Base-by-base conservation (phyloP, 768 basidiomycete genomes). In the Strobilomyces confusus region DNA sequence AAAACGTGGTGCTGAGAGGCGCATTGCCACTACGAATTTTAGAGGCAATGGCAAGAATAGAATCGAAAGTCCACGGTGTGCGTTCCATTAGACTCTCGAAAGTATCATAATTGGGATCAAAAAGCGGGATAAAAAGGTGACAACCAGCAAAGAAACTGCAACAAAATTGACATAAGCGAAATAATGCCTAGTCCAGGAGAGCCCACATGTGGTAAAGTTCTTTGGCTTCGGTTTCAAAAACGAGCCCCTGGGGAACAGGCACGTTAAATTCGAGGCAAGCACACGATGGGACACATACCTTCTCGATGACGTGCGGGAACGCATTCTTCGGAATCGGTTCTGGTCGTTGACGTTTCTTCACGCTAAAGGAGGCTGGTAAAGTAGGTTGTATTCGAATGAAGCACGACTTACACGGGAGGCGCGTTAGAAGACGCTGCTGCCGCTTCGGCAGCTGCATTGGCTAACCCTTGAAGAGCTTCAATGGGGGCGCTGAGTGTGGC, bases 41-140 rank as follows among this genome's bases (percentile, higher is more conserved):
- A 51, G 87, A 84, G 45, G 93, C 94, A 45, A 97, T 86, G 42
- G 94, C 92, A 47, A 98, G 78, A 64, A 98, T 86, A 55, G 92
- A 87, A 71, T 95, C 91, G 69, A 94, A 94, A 49, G 92, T 94
- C 88, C 93, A 98, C 5, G 95, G 95, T 6, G 89, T 90, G 61
- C 95, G 86, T 69, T 92, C 92, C 77, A 87, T 87, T 62, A 95
- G 78, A 60, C 85, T 84, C 68, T 95, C 94, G 74, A 90, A 95
- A 15, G 91, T 92, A 77, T 98, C 95, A 72, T 93, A 95, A 54
- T 77, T 74, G 30, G 91, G 89, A 73, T 97, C 93, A 76, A 95
- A 97, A 57, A 97, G 78, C 44, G 95, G 94, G 60, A 97, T 92
- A 77, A 97, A 98, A 68, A 94, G 80, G 75, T 97, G 90, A 73